These are phyloP conservation scores for Neonothopanus nambi DNA, from an alignment of 1,284 basidiomycete species.

Conservation along the genomic window DNA sequence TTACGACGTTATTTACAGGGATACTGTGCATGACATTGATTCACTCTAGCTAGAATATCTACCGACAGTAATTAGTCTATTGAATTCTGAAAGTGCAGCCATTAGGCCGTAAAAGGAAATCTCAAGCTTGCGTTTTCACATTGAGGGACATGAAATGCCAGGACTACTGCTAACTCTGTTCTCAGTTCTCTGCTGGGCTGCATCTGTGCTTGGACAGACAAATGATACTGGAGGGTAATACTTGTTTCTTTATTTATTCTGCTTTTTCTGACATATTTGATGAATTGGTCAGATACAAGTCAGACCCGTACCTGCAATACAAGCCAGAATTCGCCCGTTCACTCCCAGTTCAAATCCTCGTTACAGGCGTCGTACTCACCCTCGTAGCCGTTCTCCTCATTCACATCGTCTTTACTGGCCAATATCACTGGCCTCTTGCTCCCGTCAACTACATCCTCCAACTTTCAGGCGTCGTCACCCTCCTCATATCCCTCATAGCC, in stretches of 20 bases:
- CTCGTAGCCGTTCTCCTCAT: constrained; percentile 87
- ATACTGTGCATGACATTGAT: too few relatives aligned
- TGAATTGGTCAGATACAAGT: background rate
- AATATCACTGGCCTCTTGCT: constrained; percentile 95
- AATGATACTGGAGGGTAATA: constrained; percentile 1
- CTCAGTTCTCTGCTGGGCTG: background rate
- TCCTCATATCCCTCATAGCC: constrained; percentile 78
- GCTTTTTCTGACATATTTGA: background rate
- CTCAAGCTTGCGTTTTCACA: background rate
- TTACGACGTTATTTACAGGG: too few relatives aligned
- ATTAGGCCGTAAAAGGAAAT: too few relatives aligned
- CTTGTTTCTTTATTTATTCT: background rate
- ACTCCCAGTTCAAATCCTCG: constrained; percentile 88
- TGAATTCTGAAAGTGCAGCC: too few relatives aligned
- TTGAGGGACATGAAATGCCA: constrained; percentile 2
- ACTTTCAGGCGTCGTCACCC: constrained; percentile 76
- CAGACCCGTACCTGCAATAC: constrained; percentile 75
- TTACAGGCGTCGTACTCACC: constrained; percentile 86
- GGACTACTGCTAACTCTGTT: background rate
- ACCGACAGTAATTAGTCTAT: too few relatives aligned
- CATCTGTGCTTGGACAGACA: background rate
- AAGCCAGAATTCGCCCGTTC: constrained; percentile 83
- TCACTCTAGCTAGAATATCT: too few relatives aligned
- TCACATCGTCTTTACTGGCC: constrained; percentile 92
- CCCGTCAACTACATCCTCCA: constrained; percentile 91